phyloP scores from a whole-genome alignment of 208 protist species.

The Angomonas deanei region DNA sequence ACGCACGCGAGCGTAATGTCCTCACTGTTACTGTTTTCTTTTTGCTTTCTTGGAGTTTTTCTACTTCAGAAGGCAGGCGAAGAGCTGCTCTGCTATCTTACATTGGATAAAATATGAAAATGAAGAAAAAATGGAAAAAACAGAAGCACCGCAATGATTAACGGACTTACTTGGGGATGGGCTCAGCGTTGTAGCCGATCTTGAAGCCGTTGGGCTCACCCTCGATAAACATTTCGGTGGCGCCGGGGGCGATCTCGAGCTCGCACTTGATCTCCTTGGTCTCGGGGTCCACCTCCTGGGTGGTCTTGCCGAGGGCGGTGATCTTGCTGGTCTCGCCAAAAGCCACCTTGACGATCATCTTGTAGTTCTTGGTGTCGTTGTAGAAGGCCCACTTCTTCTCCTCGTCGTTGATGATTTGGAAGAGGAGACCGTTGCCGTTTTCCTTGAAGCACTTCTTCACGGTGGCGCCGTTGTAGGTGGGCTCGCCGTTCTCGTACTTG shows the following conservation, averaged over 20 bases:
- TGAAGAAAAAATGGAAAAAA: constrained; percentile 17
- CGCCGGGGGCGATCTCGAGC: constrained; percentile 39
- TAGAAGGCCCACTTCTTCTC: constrained; percentile 43
- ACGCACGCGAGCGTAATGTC: too few relatives aligned
- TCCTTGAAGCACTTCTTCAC: constrained; percentile 60
- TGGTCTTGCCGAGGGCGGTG: constrained; percentile 44
- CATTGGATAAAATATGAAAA: constrained; percentile 3
- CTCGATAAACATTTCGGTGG: constrained; percentile 74
- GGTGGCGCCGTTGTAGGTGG: too few relatives aligned
- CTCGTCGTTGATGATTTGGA: constrained; percentile 28
- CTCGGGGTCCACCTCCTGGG: constrained; percentile 35
- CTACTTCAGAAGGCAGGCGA: background rate
- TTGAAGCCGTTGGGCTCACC: constrained; percentile 78
- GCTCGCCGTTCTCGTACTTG: too few relatives aligned
- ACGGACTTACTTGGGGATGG: background rate
- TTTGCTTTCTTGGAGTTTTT: too few relatives aligned
- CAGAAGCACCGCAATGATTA: constrained; percentile 5
- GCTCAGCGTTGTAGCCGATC: constrained; percentile 9
- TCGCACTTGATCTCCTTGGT: constrained; percentile 62
- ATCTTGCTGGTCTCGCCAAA: constrained; percentile 26
- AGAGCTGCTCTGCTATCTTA: background rate
- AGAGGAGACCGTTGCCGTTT: constrained; percentile 42
- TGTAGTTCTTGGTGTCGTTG: constrained; percentile 43
- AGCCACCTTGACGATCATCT: constrained; percentile 34
- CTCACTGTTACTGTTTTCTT: background rate